Conservation (phyloP, 805 yeast genomes). For the Pichia rugopelliculosa region DNA sequence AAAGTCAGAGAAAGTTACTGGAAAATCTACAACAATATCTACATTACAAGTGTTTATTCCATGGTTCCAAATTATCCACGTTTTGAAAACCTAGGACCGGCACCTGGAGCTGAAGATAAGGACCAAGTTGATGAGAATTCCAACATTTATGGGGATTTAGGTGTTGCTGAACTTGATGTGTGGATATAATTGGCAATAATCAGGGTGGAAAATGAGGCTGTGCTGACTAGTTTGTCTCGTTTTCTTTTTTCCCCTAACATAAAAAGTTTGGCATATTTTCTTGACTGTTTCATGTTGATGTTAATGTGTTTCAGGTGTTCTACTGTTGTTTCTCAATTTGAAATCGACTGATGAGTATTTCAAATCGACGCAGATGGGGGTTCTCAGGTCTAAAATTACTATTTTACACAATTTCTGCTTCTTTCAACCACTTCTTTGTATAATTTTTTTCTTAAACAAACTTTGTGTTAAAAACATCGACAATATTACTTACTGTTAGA, state of each 20-base stretch:
- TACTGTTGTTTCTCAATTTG: background rate
- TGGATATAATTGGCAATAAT: conserved; percentile 19
- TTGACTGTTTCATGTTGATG: conserved; percentile 7
- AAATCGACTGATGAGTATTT: background rate
- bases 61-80: conserved; percentile 79
- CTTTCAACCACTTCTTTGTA: no score
- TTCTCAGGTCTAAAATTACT: no score
- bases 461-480: no score
- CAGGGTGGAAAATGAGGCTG: conserved; percentile 1
- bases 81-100: conserved; percentile 29
- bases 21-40: conserved; percentile 72
- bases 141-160: conserved; percentile 17
- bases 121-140: conserved; percentile 6
- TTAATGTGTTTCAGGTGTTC: background rate
- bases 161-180: conserved; percentile 26
- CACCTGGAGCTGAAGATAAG: background rate
- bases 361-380: background rate
- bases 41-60: conserved; percentile 65
- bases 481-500: no score
- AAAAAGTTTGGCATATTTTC: no score
- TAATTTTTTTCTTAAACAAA: no score
- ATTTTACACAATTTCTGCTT: background rate
- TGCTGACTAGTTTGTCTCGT: background rate
- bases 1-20: conserved; percentile 82
- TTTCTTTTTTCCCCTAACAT: conserved; percentile 2